A percentile compares a stretch with the other conserved stretches of the same genome.
Evolutionary conservation across 164 flowering plant species (phyloP).

Genomic region (Dillenia turbinata): DNA sequence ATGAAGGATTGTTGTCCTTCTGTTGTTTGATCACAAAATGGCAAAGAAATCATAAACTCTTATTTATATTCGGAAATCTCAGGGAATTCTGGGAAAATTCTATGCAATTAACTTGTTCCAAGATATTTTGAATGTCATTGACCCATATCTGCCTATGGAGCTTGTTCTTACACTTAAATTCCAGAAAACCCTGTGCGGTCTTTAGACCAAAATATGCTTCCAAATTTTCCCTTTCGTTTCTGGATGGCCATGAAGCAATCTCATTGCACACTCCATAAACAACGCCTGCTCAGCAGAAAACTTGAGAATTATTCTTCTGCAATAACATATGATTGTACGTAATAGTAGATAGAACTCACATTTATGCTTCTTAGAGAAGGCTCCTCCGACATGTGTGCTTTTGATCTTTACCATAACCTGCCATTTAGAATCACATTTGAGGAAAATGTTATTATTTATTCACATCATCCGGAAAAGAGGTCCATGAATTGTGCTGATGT

Average conservation of each 20-base stretch:
- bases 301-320: background rate
- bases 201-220: conserved; percentile 71
- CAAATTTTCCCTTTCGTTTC: conserved; percentile 42
- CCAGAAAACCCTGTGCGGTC: conserved; percentile 77
- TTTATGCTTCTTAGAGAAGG: conserved; percentile 79
- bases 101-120: conserved; percentile 29
- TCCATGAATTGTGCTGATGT: background rate
- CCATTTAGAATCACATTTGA: conserved; percentile 1
- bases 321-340: no score
- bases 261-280: conserved; percentile 75
- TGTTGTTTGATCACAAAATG: no score
- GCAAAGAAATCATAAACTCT: conserved; percentile 15
- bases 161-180: conserved; percentile 83
- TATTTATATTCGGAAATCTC: conserved; percentile 26
- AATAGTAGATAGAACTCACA: conserved; percentile 33
- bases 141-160: conserved; percentile 78
- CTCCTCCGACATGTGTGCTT: conserved; percentile 83
- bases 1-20: no score
- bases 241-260: conserved; percentile 46
- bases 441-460: background rate
- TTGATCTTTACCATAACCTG: conserved; percentile 75
- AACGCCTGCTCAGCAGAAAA: conserved; percentile 37
- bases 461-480: background rate
- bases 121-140: conserved; percentile 49
- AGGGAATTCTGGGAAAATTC: conserved; percentile 33